Percentiles rank a stretch among this genome's conserved stretches.
Conservation (phyloP, 1,284 basidiomycete species). For the Marasmius fiardii region DNA sequence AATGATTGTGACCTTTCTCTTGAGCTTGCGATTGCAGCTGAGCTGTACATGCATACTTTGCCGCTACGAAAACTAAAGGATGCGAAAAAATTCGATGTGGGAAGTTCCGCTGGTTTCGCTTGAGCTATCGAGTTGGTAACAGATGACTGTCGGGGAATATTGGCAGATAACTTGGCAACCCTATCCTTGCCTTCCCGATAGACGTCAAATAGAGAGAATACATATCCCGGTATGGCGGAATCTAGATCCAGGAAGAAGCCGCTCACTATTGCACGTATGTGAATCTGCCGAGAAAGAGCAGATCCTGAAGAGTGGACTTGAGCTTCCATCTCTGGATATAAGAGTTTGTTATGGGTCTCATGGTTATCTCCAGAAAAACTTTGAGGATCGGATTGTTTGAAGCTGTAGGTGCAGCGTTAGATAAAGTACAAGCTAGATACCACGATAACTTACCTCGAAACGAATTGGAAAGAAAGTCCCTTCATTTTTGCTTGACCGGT, state of each 20-base stretch:
- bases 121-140: constrained; percentile 11
- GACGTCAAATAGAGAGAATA: constrained; percentile 82
- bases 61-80: constrained; percentile 81
- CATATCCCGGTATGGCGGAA: constrained; percentile 74
- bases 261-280: constrained; percentile 72
- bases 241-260: constrained; percentile 88
- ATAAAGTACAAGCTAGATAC: not conserved
- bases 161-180: constrained; percentile 59
- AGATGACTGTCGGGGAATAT: constrained; percentile 33
- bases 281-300: constrained; percentile 51
- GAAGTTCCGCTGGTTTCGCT: constrained; percentile 31
- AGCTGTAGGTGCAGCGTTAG: constrained; percentile 40
- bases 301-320: constrained; percentile 62
- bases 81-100: constrained; percentile 65
- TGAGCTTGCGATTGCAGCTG: constrained; percentile 33
- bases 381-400: constrained; percentile 64
- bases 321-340: constrained; percentile 80
- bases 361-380: constrained; percentile 78
- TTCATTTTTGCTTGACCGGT: constrained; percentile 74
- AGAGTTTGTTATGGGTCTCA: constrained; percentile 68
- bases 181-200: constrained; percentile 81
- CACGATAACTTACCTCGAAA: constrained; percentile 53
- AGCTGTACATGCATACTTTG: constrained; percentile 64
- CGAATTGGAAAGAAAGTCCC: constrained; percentile 81
- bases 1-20: constrained; percentile 34